Percentiles rank a stretch among this genome's conserved stretches.
Conservation (phyloP, 345 rosid species). For the Hibiscus mutabilis region DNA sequence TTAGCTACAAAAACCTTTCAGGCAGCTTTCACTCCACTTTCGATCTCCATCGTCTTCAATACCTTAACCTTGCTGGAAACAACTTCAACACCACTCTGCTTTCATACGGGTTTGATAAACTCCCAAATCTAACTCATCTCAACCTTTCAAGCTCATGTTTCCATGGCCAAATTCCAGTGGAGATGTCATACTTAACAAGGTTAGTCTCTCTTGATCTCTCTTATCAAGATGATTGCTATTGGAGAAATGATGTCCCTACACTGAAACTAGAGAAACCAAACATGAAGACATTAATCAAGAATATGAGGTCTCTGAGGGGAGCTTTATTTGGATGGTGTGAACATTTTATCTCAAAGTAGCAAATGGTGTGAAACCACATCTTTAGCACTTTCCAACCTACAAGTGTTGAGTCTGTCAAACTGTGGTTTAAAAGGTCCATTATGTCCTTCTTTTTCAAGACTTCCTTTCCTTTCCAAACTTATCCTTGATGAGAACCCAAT, state of each 20-base stretch:
- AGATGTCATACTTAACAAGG: background rate
- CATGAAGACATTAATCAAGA: background rate
- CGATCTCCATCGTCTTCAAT: background rate
- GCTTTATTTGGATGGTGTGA: background rate
- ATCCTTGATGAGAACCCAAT: background rate
- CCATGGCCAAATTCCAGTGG: background rate
- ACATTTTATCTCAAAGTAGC: background rate
- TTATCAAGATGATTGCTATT: background rate
- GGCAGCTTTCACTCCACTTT: background rate
- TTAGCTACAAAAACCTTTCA: background rate
- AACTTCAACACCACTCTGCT: background rate
- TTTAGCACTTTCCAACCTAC: background rate
- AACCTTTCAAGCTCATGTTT: background rate
- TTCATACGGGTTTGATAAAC: background rate
- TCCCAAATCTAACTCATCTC: background rate
- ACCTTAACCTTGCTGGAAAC: background rate
- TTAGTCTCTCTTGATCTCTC: constrained; percentile 7
- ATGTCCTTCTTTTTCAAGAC: background rate
- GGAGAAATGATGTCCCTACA: background rate
- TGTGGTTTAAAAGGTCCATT: background rate
- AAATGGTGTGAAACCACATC: background rate
- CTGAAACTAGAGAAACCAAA: background rate
- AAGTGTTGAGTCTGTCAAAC: background rate
- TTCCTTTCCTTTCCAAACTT: background rate
- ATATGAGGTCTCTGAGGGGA: background rate